Evolutionary conservation across 1,284 basidiomycete genomes (phyloP).

Genomic region (Papiliotrema nemorosa): DNA sequence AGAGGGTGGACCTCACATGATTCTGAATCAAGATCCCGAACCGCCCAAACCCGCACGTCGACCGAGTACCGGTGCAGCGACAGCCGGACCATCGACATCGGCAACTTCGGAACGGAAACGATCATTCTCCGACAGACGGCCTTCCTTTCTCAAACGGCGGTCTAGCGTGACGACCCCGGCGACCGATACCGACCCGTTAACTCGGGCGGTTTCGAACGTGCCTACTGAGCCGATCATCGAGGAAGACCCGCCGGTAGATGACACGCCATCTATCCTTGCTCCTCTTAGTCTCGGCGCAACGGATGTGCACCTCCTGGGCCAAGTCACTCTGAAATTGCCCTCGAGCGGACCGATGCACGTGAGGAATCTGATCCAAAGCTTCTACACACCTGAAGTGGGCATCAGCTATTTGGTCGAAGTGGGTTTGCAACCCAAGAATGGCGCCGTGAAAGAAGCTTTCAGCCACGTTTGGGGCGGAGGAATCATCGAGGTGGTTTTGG

Average conservation of each 20-base stretch:
- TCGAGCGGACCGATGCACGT: slow-evolving; percentile 5
- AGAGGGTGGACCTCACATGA: slow-evolving; percentile 24
- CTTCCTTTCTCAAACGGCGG: slow-evolving; percentile 12
- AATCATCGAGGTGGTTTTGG: slow-evolving; percentile 34
- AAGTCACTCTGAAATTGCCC: slow-evolving; percentile 13
- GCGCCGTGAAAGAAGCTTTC: slow-evolving; percentile 34
- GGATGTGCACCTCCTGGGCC: slow-evolving; percentile 33
- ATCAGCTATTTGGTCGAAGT: slow-evolving; percentile 34
- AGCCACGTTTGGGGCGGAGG: slow-evolving; percentile 37
- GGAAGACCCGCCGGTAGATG: not conserved
- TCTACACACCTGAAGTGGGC: slow-evolving; percentile 31
- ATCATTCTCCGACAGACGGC: slow-evolving; percentile 5
- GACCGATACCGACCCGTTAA: not conserved
- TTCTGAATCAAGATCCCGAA: slow-evolving; percentile 10
- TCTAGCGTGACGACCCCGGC: not conserved
- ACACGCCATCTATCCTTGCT: slow-evolving; percentile 2
- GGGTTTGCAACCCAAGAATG: slow-evolving; percentile 28
- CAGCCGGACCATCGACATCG: too few relatives aligned
- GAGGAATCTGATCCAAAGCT: slow-evolving; percentile 25
- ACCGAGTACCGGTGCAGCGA: not conserved
- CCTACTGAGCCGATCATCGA: not conserved
- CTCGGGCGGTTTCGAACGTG: not conserved
- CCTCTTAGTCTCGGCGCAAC: slow-evolving; percentile 19
- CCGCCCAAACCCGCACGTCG: not conserved
- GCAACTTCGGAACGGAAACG: not conserved